Evolutionary conservation across 2,329 filamentous ascomycete species (phyloP).

Genomic region (Domatiomyces globalis): DNA sequence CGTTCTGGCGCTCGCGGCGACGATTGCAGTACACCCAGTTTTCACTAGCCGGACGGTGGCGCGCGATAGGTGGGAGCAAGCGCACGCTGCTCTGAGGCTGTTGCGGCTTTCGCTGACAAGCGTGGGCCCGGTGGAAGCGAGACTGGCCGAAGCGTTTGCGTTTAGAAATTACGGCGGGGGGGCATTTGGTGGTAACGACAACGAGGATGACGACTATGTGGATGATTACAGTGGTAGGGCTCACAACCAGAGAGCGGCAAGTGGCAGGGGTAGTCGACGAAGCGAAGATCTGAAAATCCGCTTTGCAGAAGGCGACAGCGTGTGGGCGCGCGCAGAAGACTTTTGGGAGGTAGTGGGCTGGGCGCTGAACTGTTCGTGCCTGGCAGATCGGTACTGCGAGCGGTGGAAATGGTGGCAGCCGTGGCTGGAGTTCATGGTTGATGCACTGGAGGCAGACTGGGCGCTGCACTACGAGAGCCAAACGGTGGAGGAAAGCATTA

Average conservation of each 20-base stretch:
- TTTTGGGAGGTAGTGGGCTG: conserved; percentile 85
- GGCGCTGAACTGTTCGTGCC: conserved; percentile 78
- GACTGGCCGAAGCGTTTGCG: conserved; percentile 55
- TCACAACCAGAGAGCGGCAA: neutral
- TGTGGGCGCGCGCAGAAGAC: conserved; percentile 66
- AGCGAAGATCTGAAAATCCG: conserved; percentile 40
- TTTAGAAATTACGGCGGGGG: conserved; percentile 36
- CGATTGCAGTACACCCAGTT: conserved; percentile 65
- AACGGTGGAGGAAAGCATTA: conserved; percentile 26
- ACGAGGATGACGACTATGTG: conserved; percentile 24
- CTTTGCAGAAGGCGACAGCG: conserved; percentile 48
- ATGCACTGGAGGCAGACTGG: conserved; percentile 34
- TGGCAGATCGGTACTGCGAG: conserved; percentile 31
- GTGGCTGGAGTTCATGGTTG: conserved; percentile 61
- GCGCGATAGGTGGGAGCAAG: conserved; percentile 45
- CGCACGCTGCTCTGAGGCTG: conserved; percentile 54
- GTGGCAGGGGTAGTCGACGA: neutral
- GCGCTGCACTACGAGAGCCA: conserved; percentile 8
- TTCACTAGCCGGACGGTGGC: conserved; percentile 60
- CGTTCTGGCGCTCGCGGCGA: conserved; percentile 64
- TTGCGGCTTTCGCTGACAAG: conserved; percentile 52
- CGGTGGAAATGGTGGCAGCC: conserved; percentile 71
- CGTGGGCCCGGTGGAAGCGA: conserved; percentile 56
- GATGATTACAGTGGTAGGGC: conserved; percentile 18
- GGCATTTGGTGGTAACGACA: neutral